phyloP scores from a whole-genome alignment of 352 stramenopile genomes.

The Pythium diclinum region DNA sequence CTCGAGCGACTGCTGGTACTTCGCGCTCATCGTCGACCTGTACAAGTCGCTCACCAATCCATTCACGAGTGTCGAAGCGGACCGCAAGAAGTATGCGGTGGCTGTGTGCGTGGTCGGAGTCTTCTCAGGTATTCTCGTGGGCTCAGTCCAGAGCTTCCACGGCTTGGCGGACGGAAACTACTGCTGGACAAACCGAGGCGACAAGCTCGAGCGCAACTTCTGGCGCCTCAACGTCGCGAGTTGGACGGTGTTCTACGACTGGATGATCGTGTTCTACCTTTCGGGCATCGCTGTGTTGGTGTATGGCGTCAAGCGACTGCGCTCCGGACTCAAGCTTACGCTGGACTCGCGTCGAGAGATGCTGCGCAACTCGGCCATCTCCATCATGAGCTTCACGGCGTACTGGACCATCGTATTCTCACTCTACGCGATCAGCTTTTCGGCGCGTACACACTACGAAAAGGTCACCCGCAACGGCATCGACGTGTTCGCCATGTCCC shows the following conservation, averaged over 20 bases:
- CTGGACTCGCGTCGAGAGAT: constrained; percentile 74
- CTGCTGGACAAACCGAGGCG: constrained; percentile 73
- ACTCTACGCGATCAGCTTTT: constrained; percentile 78
- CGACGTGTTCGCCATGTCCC: constrained; percentile 20
- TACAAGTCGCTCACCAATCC: constrained; percentile 80
- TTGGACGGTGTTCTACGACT: constrained; percentile 82
- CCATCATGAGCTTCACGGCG: constrained; percentile 77
- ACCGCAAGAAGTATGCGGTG: constrained; percentile 59
- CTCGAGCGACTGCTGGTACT: constrained; percentile 81
- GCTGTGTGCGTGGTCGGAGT: constrained; percentile 45
- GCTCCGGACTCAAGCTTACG: constrained; percentile 66
- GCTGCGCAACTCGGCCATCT: constrained; percentile 72
- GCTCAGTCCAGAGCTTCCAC: constrained; percentile 27
- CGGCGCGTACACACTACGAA: constrained; percentile 45
- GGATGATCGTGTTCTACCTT: constrained; percentile 84
- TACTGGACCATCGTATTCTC: constrained; percentile 84
- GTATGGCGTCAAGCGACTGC: constrained; percentile 61
- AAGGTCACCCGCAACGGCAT: constrained; percentile 22
- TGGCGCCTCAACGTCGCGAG: constrained; percentile 68
- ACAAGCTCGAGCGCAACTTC: constrained; percentile 46
- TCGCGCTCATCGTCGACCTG: constrained; percentile 70
- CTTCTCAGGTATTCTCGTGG: constrained; percentile 39
- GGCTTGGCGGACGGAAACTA: constrained; percentile 72
- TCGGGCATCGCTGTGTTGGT: constrained; percentile 66
- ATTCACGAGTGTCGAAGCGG: constrained; percentile 77